Conservation (phyloP, 2,329 filamentous ascomycete genomes). For the Lizonia empirigonia region DNA sequence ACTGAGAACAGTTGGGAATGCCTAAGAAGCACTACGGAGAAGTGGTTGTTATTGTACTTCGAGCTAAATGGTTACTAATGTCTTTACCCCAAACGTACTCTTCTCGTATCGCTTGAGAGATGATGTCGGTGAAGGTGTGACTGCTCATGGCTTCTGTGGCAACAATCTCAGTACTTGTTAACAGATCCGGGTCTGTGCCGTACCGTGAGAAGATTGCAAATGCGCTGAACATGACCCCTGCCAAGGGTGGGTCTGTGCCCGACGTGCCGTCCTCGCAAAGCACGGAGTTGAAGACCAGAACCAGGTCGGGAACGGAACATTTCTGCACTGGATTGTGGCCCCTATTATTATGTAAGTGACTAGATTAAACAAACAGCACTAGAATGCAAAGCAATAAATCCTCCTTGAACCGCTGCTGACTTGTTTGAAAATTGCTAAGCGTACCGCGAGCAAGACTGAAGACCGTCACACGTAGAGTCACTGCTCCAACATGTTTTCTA, state of each 20-base stretch:
- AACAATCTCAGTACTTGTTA: not conserved
- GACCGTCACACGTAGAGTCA: not conserved
- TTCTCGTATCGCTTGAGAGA: not conserved
- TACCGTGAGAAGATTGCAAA: too few species aligned
- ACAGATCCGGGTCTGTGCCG: not conserved
- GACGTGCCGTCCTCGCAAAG: not conserved
- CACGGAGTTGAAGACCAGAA: not conserved
- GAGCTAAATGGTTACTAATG: too few species aligned
- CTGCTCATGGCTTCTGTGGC: not conserved
- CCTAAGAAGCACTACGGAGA: not conserved
- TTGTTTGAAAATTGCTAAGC: not conserved
- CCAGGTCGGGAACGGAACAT: not conserved
- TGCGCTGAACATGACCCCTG: too few species aligned
- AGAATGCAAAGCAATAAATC: not conserved
- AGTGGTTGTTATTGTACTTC: not conserved
- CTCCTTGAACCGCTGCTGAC: not conserved
- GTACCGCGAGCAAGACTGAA: not conserved
- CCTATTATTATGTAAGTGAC: not conserved
- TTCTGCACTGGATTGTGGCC: not conserved
- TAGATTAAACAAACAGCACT: not conserved
- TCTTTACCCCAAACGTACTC: not conserved
- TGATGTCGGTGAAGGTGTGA: not conserved
- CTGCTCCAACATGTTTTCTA: not conserved
- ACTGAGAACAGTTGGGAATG: not conserved
- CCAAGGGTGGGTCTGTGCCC: not conserved